Evolutionary conservation across 1,284 basidiomycete genomes (phyloP).

Genomic region (Fomitopsis betulina): DNA sequence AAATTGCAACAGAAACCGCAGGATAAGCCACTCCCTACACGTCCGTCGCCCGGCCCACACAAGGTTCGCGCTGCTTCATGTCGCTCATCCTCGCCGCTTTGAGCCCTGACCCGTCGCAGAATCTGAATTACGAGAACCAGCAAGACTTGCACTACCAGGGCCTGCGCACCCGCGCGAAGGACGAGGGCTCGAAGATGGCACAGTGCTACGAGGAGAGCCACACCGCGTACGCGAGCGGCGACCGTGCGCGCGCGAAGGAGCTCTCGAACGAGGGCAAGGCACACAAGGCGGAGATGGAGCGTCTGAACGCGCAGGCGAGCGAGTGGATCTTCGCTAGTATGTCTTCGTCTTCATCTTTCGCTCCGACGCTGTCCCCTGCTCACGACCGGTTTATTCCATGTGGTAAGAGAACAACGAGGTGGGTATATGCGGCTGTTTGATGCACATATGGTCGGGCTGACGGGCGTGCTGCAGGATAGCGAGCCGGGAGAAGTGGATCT

Average conservation of each 20-base stretch:
- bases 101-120: constrained; percentile 30
- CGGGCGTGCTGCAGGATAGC: constrained; percentile 46
- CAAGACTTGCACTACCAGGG: constrained; percentile 63
- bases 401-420: constrained; percentile 79
- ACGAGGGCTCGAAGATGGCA: constrained; percentile 74
- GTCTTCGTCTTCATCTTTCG: constrained; percentile 5
- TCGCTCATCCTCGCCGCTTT: background rate
- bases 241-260: constrained; percentile 81
- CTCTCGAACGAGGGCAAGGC: constrained; percentile 81
- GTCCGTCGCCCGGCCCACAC: background rate
- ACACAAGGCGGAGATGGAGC: constrained; percentile 79
- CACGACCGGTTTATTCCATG: background rate
- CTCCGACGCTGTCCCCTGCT: background rate
- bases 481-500: constrained; percentile 79
- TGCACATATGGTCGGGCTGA: background rate
- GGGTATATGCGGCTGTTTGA: constrained; percentile 4
- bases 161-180: constrained; percentile 70
- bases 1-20: background rate
- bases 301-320: constrained; percentile 80
- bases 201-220: constrained; percentile 62
- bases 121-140: constrained; percentile 63
- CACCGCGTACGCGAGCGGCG: constrained; percentile 62
- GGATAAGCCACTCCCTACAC: background rate
- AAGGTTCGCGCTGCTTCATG: background rate
- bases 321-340: constrained; percentile 86